Evolutionary conservation across 192 early-diverging fungal genomes (phyloP).

Genomic region (Linnemannia elongata): DNA sequence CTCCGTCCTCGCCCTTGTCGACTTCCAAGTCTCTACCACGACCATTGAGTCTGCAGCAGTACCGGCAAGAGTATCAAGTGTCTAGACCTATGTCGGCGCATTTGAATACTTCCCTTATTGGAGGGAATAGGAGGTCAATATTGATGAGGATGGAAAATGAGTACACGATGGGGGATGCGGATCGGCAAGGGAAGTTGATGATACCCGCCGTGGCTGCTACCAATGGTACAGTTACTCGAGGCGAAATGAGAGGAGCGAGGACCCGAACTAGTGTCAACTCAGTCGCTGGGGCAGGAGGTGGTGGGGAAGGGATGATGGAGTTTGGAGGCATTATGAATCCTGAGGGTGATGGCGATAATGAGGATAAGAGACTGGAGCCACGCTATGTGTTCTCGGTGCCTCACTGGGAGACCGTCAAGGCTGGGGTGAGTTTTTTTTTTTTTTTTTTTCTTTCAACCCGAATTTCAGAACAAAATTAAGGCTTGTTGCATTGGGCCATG

Average conservation of each 20-base stretch:
- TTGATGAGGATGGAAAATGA: not conserved
- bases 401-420: constrained; percentile 33
- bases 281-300: not conserved
- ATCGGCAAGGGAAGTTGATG: not conserved
- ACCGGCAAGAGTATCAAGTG: not conserved
- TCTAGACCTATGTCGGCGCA: not conserved
- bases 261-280: not conserved
- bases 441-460: not conserved
- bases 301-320: not conserved
- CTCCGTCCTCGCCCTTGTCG: not conserved
- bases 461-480: not conserved
- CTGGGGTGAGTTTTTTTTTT: constrained; percentile 19
- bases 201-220: not conserved
- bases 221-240: not conserved
- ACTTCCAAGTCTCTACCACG: not conserved
- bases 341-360: not conserved
- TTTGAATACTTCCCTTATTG: not conserved
- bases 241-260: not conserved
- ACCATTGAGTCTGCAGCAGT: not conserved
- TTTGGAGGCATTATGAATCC: not conserved
- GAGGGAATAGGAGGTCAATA: not conserved
- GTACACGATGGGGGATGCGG: not conserved
- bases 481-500: not conserved
- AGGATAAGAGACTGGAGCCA: not conserved
- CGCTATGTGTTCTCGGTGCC: constrained; percentile 6